phyloP scores from a whole-genome alignment of 768 basidiomycete species.

The Calocybe cyanea region DNA sequence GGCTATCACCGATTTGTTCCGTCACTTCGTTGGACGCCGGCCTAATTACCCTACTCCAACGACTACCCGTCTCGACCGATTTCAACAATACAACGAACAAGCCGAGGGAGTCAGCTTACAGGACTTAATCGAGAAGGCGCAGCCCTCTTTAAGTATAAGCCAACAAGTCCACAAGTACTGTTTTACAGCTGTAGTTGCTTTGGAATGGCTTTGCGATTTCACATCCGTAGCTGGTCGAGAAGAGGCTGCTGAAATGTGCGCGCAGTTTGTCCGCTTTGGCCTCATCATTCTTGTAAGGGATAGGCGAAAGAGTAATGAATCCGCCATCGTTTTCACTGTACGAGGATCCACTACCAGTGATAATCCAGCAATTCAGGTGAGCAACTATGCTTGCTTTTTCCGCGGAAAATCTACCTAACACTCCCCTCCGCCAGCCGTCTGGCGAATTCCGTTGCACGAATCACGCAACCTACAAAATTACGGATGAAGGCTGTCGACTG shows the following conservation, averaged over 20 bases:
- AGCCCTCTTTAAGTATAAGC: constrained; percentile 46
- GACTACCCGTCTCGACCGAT: constrained; percentile 50
- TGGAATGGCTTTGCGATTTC: constrained; percentile 98
- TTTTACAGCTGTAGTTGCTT: constrained; percentile 80
- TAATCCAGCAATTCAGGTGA: constrained; percentile 69
- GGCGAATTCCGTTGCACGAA: constrained; percentile 97
- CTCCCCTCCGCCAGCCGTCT: constrained; percentile 59
- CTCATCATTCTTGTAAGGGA: constrained; percentile 86
- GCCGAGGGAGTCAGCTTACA: constrained; percentile 68
- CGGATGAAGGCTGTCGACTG: constrained; percentile 82
- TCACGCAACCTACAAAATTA: constrained; percentile 92
- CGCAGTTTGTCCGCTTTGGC: constrained; percentile 95
- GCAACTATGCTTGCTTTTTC: constrained; percentile 24
- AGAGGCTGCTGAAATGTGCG: constrained; percentile 96
- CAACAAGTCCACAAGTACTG: constrained; percentile 59
- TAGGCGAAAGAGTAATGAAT: constrained; percentile 87
- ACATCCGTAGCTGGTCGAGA: constrained; percentile 94
- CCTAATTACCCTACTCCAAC: constrained; percentile 70
- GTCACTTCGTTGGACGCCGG: constrained; percentile 86
- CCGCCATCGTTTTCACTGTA: constrained; percentile 90
- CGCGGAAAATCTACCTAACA: constrained; percentile 11
- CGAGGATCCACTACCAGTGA: constrained; percentile 74
- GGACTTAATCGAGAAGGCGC: constrained; percentile 68
- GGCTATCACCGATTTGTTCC: constrained; percentile 92
- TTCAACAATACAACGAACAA: constrained; percentile 74